A percentile compares a stretch with the other conserved stretches of the same genome.
Evolutionary conservation across 768 basidiomycete genomes (phyloP).

Genomic region (Hirschioporus abietinus): DNA sequence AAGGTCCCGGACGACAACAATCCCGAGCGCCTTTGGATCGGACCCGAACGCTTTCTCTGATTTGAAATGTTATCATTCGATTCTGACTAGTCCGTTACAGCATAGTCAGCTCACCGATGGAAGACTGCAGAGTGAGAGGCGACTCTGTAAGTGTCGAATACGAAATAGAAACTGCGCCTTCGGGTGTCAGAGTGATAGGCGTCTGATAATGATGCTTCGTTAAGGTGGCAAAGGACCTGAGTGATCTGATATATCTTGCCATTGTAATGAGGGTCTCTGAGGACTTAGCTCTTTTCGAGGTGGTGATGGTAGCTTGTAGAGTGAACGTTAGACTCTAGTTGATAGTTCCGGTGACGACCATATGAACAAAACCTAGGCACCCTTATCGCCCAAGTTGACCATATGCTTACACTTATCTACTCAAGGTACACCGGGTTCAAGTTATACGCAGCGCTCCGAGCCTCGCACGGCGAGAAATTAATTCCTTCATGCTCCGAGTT

Average conservation of each 20-base stretch:
- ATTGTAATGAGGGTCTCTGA: neutral
- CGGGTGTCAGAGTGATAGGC: slow-evolving; percentile 31
- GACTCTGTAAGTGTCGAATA: slow-evolving; percentile 52
- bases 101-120: slow-evolving; percentile 48
- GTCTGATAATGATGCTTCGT: slow-evolving; percentile 1
- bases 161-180: slow-evolving; percentile 56
- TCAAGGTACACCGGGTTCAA: no score
- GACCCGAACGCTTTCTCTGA: slow-evolving; percentile 82
- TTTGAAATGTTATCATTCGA: neutral
- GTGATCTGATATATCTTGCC: neutral
- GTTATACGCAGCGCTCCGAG: no score
- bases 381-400: neutral
- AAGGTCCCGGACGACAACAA: slow-evolving; percentile 78
- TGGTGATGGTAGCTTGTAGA: neutral
- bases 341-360: neutral
- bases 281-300: neutral
- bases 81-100: slow-evolving; percentile 7
- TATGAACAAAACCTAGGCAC: neutral
- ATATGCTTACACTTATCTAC: neutral
- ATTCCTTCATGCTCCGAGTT: no score
- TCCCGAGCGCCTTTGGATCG: slow-evolving; percentile 66
- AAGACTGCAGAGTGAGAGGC: slow-evolving; percentile 45
- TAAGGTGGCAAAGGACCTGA: neutral
- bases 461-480: no score
- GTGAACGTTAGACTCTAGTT: neutral